These are phyloP conservation scores for Carpinus fangiana DNA, from an alignment of 306 rosid species.

Conservation along the genomic window DNA sequence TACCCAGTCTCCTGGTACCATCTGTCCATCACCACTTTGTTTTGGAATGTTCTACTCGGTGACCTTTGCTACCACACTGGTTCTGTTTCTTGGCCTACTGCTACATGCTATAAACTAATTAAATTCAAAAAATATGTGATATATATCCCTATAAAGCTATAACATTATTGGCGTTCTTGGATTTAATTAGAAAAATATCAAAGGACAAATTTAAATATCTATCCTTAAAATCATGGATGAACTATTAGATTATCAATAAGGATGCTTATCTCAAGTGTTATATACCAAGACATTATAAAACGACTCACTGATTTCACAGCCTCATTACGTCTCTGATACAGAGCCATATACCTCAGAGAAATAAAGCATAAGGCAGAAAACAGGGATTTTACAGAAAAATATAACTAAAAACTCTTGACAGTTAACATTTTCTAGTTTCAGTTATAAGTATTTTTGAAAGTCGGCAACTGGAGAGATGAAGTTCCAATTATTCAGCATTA, in stretches of 20 bases:
- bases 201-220: not conserved
- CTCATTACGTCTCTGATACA: not conserved
- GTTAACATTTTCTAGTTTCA: not conserved
- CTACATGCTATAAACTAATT: not conserved
- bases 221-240: not conserved
- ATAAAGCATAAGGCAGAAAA: not conserved
- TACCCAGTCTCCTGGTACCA: slow-evolving; percentile 19
- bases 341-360: not conserved
- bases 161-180: slow-evolving; percentile 9
- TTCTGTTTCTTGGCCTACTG: not conserved
- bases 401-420: not conserved
- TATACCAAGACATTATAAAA: slow-evolving; percentile 15
- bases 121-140: slow-evolving; percentile 15
- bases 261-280: slow-evolving; percentile 1
- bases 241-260: not conserved
- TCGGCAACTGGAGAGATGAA: not conserved
- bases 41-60: slow-evolving; percentile 21
- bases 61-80: slow-evolving; percentile 15
- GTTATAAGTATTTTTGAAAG: not conserved
- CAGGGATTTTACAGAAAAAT: not conserved
- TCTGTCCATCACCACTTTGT: slow-evolving; percentile 11
- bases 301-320: slow-evolving; percentile 17
- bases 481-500: slow-evolving; percentile 4
- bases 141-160: not conserved
- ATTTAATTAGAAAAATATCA: not conserved